Base-by-base conservation (phyloP, 306 rosid genomes). In the Mimosa bimucronata region DNA sequence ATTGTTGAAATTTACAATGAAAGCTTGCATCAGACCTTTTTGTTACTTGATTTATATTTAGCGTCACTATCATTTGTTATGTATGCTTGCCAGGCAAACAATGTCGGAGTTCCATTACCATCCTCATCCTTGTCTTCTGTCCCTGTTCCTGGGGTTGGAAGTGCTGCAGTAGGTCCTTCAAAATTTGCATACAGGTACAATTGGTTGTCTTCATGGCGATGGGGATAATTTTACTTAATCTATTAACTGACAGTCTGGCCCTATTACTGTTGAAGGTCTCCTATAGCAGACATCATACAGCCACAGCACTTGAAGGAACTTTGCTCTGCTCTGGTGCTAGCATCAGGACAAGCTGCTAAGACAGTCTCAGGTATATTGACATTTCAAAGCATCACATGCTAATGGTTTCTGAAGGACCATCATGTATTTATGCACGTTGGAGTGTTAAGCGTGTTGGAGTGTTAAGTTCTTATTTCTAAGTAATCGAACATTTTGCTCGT, bases 221-320 rank as follows among this genome's bases (percentile, higher is more conserved):
- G 30, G 57, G 73, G 60, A 53, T 71, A 29, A 77, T 38, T 16
- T 45, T 82, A 50, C 6, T 48, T 52, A 72, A 77, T 53, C 48
- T 80, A 76, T 57, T 74, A 73, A 75, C 92, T 90, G 80, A 94
- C 83, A 74, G 69, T 72, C 94, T 90, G 82, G 91, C 83, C 74
- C 73, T 62, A 73, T 84, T 66, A 77, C 85, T 82, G 67, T 85
- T 78, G 77, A 85, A 96, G 99, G 88, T 96, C 99, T 87, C 94
- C 91, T 61, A 85, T 96, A 85, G 97, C 99, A 78, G 99, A 91
- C 90, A 88, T 96, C 85, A 93, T 96, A 83, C 98, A 93, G 81
- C 92, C 98, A 61, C 97, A 91, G 69, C 93, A 96, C 88, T 86
- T 93, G 80, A 96, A 90, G 86, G 99, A 93, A 88, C 94, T 96